Evolutionary conservation across 1,139 yeast species (phyloP).

Genomic region (Yarrowia galli): DNA sequence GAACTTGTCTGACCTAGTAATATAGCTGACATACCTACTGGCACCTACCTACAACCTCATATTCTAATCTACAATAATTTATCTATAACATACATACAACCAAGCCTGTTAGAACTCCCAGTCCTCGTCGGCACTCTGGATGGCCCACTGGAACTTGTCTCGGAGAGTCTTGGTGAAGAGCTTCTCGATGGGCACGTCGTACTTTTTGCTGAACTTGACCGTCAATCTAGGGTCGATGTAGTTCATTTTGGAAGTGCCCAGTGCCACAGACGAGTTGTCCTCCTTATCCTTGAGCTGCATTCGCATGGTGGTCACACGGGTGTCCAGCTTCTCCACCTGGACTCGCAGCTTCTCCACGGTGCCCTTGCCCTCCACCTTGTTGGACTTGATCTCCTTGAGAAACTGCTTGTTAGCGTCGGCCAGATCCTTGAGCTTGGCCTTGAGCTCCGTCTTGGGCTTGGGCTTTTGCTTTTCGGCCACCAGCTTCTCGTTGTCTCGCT

Average conservation of each 20-base stretch:
- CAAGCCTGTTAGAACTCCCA: conserved; percentile 75
- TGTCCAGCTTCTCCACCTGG: conserved; percentile 77
- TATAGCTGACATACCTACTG: no score
- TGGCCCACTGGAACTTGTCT: conserved; percentile 96
- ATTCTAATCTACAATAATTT: conserved; percentile 36
- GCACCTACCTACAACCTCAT: no score
- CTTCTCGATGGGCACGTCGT: conserved; percentile 88
- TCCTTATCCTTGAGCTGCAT: conserved; percentile 89
- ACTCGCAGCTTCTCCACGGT: conserved; percentile 76
- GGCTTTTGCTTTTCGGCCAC: conserved; percentile 62
- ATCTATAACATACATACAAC: conserved; percentile 27
- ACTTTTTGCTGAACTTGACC: conserved; percentile 87
- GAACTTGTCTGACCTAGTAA: no score
- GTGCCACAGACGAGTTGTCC: conserved; percentile 91
- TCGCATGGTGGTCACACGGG: conserved; percentile 70
- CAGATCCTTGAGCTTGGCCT: conserved; percentile 65
- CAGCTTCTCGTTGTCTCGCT: conserved; percentile 78
- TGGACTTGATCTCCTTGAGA: conserved; percentile 65
- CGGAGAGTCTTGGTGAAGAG: conserved; percentile 88
- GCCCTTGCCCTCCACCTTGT: conserved; percentile 63
- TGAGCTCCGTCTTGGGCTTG: conserved; percentile 62
- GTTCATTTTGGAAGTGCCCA: conserved; percentile 92
- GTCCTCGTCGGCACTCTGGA: conserved; percentile 83
- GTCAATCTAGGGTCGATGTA: conserved; percentile 95
- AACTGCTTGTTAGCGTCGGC: conserved; percentile 64